Evolutionary conservation across 139 green algal genomes (phyloP).

Genomic region (Yamagishiella unicocca): DNA sequence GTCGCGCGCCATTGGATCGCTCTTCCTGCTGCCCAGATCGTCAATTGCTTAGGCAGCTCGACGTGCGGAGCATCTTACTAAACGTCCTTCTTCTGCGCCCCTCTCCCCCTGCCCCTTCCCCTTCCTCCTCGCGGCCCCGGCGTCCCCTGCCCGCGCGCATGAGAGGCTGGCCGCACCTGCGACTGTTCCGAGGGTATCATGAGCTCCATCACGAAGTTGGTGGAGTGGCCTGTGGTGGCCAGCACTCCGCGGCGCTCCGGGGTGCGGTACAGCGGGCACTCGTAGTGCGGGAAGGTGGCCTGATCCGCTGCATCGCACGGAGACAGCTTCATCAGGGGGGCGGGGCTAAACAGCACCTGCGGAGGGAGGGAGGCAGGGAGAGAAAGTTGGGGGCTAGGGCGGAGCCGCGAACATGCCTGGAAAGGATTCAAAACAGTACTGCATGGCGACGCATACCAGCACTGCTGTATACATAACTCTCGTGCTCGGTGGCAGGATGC

Average conservation of each 20-base stretch:
- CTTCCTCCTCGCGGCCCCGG: background rate
- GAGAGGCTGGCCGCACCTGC: slow-evolving; percentile 6
- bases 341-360: slow-evolving; percentile 76
- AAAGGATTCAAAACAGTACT: too few species aligned
- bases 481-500: too few species aligned
- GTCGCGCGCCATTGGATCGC: too few species aligned
- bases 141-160: too few species aligned
- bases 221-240: slow-evolving; percentile 82
- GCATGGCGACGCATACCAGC: too few species aligned
- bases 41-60: too few species aligned
- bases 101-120: background rate
- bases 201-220: slow-evolving; percentile 85
- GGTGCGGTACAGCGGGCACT: slow-evolving; percentile 81
- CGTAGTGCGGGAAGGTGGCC: slow-evolving; percentile 71
- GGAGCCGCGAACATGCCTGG: background rate
- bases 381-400: background rate
- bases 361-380: background rate
- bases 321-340: slow-evolving; percentile 72
- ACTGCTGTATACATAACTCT: too few species aligned
- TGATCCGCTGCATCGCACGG: slow-evolving; percentile 56
- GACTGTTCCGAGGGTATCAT: slow-evolving; percentile 67
- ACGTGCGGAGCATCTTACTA: too few species aligned
- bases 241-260: slow-evolving; percentile 76
- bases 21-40: too few species aligned
- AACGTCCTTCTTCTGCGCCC: too few species aligned